Evolutionary conservation across 768 basidiomycete genomes (phyloP), one percentile per base, ranked within the genome.

Genomic region (Naematelia aurantialba): DNA sequence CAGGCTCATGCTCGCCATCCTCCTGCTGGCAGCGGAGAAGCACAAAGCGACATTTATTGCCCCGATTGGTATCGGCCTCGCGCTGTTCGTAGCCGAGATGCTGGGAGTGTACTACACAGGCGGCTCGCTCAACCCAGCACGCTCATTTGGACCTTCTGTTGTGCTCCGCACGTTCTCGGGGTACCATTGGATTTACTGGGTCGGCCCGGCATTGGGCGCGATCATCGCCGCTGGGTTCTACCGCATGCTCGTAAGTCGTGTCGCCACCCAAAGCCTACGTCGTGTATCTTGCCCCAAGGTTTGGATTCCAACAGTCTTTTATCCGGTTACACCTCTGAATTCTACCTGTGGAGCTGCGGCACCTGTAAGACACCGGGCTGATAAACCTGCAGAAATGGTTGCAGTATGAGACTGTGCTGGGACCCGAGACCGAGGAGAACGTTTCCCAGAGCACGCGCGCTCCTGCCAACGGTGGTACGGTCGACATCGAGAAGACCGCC

Each of bases 31-130:
- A 19, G 75, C 75, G 24, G 75, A 76, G 62, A 76, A 76, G 58
- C 74, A 76, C 65, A 78, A 78, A 57, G 79, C 78, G 1, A 79
- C 79, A 0, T 79, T 77, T 67, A 70, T 80, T 27, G 78, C 79
- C 11, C 79, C 79, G 0, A 74, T 80, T 62, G 79, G 79, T 50
- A 80, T 80, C 53, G 79, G 78, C 54, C 69, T 76, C 4, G 69
- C 76, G 14, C 62, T 76, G 5, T 76, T 76, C 59, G 63, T 76
- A 24, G 75, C 75, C n/a, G 75, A 76, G 51, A 56, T 76, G 11
- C 56, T 75, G 13, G 70, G 73, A 25, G 75, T 76, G 0, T 76
- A 76, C 51, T 76, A 76, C 57, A 75, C 75, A 26, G 75, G 75
- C n/a, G 75, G 75, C 14, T 76, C 75, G 0, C 60, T 76, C 42